Conservation (phyloP, 2,329 filamentous ascomycete species). For the Aspergillus chevalieri region DNA sequence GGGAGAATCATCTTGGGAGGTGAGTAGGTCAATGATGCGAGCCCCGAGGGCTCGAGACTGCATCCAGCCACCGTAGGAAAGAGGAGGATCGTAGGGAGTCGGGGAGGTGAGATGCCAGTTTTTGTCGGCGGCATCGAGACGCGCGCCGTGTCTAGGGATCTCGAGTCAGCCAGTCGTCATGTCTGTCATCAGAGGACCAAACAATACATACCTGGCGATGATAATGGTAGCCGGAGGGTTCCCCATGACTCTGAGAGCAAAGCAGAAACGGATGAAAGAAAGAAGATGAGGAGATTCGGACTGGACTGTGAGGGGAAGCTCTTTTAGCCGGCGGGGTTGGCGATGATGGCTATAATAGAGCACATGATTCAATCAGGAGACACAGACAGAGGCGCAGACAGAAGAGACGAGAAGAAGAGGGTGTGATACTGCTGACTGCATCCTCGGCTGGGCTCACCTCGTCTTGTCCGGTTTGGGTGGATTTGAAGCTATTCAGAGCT, state of each 20-base stretch:
- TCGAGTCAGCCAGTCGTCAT: conserved; percentile 1
- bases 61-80: conserved; percentile 90
- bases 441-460: background rate
- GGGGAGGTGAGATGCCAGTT: conserved; percentile 91
- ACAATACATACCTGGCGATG: conserved; percentile 33
- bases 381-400: background rate
- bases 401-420: background rate
- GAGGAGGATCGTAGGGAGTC: conserved; percentile 88
- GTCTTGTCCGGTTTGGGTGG: background rate
- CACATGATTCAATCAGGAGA: background rate
- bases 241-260: conserved; percentile 17
- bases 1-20: conserved; percentile 37
- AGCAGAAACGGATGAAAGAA: background rate
- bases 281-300: background rate
- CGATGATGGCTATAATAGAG: background rate
- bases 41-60: conserved; percentile 76
- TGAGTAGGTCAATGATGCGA: conserved; percentile 70
- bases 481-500: background rate
- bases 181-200: background rate
- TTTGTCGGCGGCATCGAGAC: conserved; percentile 89
- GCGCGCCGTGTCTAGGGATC: conserved; percentile 70
- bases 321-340: background rate
- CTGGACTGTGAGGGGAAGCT: background rate
- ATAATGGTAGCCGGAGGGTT: conserved; percentile 38
- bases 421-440: background rate